Conservation (phyloP, 2,329 filamentous ascomycete species). For the Colletotrichum lini region DNA sequence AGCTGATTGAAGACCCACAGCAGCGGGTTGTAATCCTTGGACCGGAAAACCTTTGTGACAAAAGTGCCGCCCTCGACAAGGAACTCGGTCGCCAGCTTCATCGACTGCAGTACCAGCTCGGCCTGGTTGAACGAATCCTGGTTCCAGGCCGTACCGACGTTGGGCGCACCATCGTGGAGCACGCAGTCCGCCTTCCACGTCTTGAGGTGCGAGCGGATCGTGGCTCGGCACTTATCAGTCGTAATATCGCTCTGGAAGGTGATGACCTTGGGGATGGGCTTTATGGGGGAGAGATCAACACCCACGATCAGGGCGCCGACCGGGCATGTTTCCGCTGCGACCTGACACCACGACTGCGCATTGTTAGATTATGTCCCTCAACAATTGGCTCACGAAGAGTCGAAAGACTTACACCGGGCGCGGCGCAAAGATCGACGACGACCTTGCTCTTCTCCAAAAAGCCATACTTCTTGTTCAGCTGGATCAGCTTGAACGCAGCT, state of each 20-base stretch:
- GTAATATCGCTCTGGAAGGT: constrained; percentile 99
- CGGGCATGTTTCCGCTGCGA: constrained; percentile 96
- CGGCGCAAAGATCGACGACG: constrained; percentile 95
- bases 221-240: constrained; percentile 93
- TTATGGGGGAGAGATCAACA: constrained; percentile 95
- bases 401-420: constrained; percentile 80
- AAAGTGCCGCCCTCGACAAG: constrained; percentile 90
- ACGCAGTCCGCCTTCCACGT: constrained; percentile 97
- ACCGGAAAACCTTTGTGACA: constrained; percentile 97
- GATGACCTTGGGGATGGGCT: constrained; percentile 93
- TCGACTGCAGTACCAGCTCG: constrained; percentile 88
- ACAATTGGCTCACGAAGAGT: constrained; percentile 11
- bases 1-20: constrained; percentile 99
- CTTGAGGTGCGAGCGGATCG: constrained; percentile 90
- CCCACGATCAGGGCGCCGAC: constrained; percentile 90
- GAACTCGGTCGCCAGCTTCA: constrained; percentile 97
- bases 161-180: constrained; percentile 96
- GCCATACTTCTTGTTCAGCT: constrained; percentile 99
- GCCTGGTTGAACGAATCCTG: constrained; percentile 99
- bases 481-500: constrained; percentile 97
- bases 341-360: constrained; percentile 90
- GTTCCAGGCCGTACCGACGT: constrained; percentile 97
- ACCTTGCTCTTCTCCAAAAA: constrained; percentile 98
- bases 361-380: not conserved
- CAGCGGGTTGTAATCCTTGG: constrained; percentile 95